Evolutionary conservation across 495 filamentous ascomycete species (phyloP).

Genomic region (Aspergillus bridgeri): DNA sequence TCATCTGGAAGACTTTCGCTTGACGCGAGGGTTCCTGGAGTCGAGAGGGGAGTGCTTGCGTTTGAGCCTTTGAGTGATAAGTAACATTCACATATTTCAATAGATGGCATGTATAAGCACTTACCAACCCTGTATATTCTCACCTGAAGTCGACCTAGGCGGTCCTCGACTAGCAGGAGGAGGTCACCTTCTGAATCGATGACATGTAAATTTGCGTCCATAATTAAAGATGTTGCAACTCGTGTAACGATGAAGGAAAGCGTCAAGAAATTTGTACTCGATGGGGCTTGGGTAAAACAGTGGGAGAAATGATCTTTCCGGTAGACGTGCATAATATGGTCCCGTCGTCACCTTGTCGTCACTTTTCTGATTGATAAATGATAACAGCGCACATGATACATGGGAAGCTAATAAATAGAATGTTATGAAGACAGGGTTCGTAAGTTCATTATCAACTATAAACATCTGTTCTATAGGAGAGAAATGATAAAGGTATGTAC

Average conservation of each 20-base stretch:
- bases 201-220: background rate
- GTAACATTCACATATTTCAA: too few species aligned
- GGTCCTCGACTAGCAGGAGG: constrained; percentile 6
- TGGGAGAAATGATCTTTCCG: too few species aligned
- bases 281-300: too few species aligned
- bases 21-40: too few species aligned
- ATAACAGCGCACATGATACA: too few species aligned
- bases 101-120: background rate
- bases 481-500: background rate
- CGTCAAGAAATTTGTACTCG: too few species aligned
- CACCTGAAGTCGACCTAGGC: background rate
- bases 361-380: too few species aligned
- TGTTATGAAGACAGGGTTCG: constrained; percentile 1
- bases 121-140: background rate
- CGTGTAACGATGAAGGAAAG: background rate
- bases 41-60: too few species aligned
- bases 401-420: background rate
- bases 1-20: too few species aligned
- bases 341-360: too few species aligned
- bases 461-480: constrained; percentile 1
- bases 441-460: constrained; percentile 13
- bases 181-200: constrained; percentile 17
- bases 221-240: background rate
- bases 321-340: too few species aligned
- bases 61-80: background rate